Evolutionary conservation across 352 stramenopile genomes (phyloP).

Genomic region (Globisporangium cystogenes): DNA sequence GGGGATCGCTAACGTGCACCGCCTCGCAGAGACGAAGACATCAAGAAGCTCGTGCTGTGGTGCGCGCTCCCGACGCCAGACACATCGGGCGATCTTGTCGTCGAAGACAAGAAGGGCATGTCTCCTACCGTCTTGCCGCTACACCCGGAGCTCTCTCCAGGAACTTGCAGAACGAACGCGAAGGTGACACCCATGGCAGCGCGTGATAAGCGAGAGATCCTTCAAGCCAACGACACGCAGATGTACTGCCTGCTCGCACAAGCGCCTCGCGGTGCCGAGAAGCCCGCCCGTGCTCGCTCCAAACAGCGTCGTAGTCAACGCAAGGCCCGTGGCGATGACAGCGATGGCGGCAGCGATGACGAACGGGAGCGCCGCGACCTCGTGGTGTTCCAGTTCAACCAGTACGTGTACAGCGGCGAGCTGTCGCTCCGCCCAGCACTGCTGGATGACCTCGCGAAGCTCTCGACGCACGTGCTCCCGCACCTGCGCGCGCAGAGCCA

Average conservation of each 20-base stretch:
- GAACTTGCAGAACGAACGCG: background rate
- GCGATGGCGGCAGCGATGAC: conserved; percentile 5
- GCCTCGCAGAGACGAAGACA: conserved; percentile 34
- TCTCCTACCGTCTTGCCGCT: background rate
- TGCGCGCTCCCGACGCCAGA: conserved; percentile 28
- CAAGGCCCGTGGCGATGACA: background rate
- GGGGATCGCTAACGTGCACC: background rate
- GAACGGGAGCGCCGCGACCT: conserved; percentile 21
- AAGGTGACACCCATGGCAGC: conserved; percentile 17
- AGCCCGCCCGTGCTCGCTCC: background rate
- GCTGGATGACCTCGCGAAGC: conserved; percentile 38
- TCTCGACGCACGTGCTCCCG: conserved; percentile 31
- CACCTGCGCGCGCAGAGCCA: conserved; percentile 38
- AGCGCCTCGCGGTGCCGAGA: background rate
- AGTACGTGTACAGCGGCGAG: conserved; percentile 47
- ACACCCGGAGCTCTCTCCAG: background rate
- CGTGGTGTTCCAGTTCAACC: conserved; percentile 65
- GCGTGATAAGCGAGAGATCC: background rate
- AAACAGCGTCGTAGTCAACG: background rate
- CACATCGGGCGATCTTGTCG: background rate
- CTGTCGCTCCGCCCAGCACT: conserved; percentile 16
- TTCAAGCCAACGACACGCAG: conserved; percentile 57
- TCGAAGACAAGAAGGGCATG: conserved; percentile 6
- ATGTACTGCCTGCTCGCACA: conserved; percentile 40
- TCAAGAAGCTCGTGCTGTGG: conserved; percentile 62